Base-by-base conservation (phyloP, 192 early-diverging fungal genomes). In the Mortierella claussenii region DNA sequence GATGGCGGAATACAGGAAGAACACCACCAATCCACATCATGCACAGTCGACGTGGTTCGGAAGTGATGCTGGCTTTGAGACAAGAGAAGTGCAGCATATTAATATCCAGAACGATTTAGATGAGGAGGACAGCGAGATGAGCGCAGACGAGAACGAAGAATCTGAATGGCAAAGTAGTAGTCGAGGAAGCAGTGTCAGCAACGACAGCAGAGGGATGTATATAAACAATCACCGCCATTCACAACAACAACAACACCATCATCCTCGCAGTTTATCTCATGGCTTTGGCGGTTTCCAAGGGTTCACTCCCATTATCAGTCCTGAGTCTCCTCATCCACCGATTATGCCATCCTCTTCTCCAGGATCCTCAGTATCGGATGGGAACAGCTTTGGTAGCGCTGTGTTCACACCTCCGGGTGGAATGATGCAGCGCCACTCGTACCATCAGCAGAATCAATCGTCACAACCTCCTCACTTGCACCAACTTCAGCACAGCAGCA, bases 111-210 rank as follows among this genome's bases (percentile, higher is more conserved):
- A 60, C 20, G 18, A 54, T 23, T 30, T 45, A 43, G 49, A 69
- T 30, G 59, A 70, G 20, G 65, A 47, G 3, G 68, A 70, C 26
- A 70, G 68, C 20, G 52, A 62, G 7, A 70, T 70, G 68, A 70
- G 68, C 31, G 57, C 49, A 1, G 42, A 24, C 43, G 66, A 68
- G 4, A 17, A 26, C 24, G 32, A 42, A 15, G 12, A 36, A 49
- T 9, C 28, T 23, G 15, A 33, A 40, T 23, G 21, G n/a, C 45
- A 27, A 40, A 24, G n/a, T 32, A 57, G 55, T n/a, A 57, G 55
- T 30, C 36, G 55, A 33, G 55, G 48, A 12, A 59, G 56, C 43
- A 71, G 52, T 40, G 45, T 32, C 34, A 28, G 28, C 31, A 51
- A 42, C 37, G 34, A 53, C 20, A 55, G 30, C 4, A 20, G 61